Conservation (phyloP, 2,329 filamentous ascomycete genomes). For the Ceratocystis huliohia region DNA sequence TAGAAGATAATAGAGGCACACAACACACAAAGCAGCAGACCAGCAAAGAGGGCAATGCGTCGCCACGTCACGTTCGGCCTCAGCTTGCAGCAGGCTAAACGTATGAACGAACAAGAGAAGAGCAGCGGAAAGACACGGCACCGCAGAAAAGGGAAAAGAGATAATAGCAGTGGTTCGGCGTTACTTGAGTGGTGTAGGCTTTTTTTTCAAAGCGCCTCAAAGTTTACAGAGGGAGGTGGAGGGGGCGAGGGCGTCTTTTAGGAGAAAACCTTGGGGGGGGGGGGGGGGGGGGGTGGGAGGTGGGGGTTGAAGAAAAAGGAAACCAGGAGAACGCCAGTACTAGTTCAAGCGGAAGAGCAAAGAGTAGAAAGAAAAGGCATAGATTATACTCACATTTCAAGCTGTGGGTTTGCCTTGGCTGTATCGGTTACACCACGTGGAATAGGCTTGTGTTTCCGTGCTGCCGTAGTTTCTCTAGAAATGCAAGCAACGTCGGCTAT, state of each 20-base stretch:
- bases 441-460: slow-evolving; percentile 5
- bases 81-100: slow-evolving; percentile 4
- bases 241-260: background rate
- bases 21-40: slow-evolving; percentile 9
- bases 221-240: background rate
- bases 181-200: slow-evolving; percentile 7
- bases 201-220: slow-evolving; percentile 8
- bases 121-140: slow-evolving; percentile 13
- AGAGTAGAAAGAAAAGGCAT: background rate
- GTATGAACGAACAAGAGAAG: slow-evolving; percentile 1
- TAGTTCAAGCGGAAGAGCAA: background rate
- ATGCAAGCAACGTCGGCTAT: background rate
- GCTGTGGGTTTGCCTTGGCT: background rate
- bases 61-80: slow-evolving; percentile 18
- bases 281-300: no score
- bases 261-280: background rate
- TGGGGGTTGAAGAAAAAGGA: background rate
- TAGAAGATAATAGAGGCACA: background rate
- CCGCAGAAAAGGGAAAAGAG: background rate
- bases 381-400: slow-evolving; percentile 8
- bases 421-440: slow-evolving; percentile 17
- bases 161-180: background rate
- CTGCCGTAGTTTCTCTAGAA: slow-evolving; percentile 11
- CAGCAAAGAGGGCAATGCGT: slow-evolving; percentile 16
- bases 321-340: background rate